Evolutionary conservation across 2,329 filamentous ascomycete species (phyloP).

Genomic region (Phyllosticta citriasiana): DNA sequence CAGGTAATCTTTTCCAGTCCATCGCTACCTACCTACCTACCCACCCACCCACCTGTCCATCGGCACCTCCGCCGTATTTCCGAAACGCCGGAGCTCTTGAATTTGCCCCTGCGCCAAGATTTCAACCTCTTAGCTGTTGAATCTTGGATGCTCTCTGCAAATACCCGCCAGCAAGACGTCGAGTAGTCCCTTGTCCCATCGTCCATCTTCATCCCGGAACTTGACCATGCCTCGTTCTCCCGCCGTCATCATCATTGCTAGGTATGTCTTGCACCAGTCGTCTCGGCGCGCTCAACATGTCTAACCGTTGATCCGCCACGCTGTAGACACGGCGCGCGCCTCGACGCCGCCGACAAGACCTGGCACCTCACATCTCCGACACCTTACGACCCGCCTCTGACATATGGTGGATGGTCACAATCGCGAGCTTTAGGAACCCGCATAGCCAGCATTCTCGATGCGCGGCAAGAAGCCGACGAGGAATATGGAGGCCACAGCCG

Average conservation of each 20-base stretch:
- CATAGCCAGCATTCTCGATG: slow-evolving; percentile 62
- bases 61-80: not conserved
- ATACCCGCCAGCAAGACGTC: not conserved
- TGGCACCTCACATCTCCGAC: slow-evolving; percentile 91
- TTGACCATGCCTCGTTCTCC: slow-evolving; percentile 34
- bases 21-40: not conserved
- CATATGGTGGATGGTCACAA: slow-evolving; percentile 89
- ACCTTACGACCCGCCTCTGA: slow-evolving; percentile 90
- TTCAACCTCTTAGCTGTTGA: not conserved
- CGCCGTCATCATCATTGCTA: slow-evolving; percentile 40
- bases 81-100: not conserved
- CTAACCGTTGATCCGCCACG: slow-evolving; percentile 12
- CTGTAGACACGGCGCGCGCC: slow-evolving; percentile 73
- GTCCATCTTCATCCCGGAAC: not conserved
- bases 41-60: not conserved
- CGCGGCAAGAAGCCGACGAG: slow-evolving; percentile 36
- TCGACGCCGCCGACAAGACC: slow-evolving; percentile 87
- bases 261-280: slow-evolving; percentile 23
- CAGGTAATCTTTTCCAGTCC: not conserved
- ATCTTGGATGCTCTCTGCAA: not conserved
- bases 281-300: slow-evolving; percentile 4
- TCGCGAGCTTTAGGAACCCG: slow-evolving; percentile 70
- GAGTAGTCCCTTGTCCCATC: not conserved
- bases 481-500: slow-evolving; percentile 20
- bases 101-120: not conserved